A percentile compares a stretch with the other conserved stretches of the same genome.
phyloP scores from a whole-genome alignment of 1,139 yeast species.

The Lodderomyces theae region DNA sequence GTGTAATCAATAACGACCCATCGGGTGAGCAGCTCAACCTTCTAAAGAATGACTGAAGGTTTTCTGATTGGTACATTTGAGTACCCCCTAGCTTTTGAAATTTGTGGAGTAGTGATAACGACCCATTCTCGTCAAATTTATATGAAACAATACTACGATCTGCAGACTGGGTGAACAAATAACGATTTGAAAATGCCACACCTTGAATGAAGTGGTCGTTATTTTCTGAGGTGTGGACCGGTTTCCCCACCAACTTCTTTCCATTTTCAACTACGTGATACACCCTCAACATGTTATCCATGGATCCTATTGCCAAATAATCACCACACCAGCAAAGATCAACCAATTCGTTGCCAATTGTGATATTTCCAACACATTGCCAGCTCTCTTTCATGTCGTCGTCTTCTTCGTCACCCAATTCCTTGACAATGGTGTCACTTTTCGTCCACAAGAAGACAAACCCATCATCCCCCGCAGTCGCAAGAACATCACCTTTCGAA shows the following conservation, averaged over 20 bases:
- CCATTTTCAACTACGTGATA: constrained; percentile 32
- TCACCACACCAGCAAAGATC: constrained; percentile 28
- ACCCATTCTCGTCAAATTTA: constrained; percentile 7
- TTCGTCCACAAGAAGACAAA: constrained; percentile 75
- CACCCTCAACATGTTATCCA: constrained; percentile 80
- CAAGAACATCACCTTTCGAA: constrained; percentile 62
- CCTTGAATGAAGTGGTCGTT: constrained; percentile 94
- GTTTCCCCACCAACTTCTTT: constrained; percentile 49
- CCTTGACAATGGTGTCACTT: constrained; percentile 51
- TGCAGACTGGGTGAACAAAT: constrained; percentile 84
- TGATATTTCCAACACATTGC: constrained; percentile 48
- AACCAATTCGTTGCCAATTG: constrained; percentile 3
- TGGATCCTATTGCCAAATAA: constrained; percentile 80
- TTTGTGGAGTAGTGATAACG: constrained; percentile 11
- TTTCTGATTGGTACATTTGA: constrained; percentile 72
- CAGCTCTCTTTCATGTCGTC: constrained; percentile 69
- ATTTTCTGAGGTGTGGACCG: constrained; percentile 62
- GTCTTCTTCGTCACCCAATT: constrained; percentile 41
- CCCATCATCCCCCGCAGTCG: constrained; percentile 96
- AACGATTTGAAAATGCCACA: constrained; percentile 32
- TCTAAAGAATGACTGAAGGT: constrained; percentile 85
- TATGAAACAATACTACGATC: constrained; percentile 80
- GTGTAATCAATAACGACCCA: constrained; percentile 75
- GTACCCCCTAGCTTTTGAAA: constrained; percentile 25
- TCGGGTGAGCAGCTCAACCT: constrained; percentile 85